Percentiles rank a stretch among this genome's conserved stretches.
phyloP scores from a whole-genome alignment of 2,329 filamentous ascomycete species.

The Nigrograna mackinnonii region DNA sequence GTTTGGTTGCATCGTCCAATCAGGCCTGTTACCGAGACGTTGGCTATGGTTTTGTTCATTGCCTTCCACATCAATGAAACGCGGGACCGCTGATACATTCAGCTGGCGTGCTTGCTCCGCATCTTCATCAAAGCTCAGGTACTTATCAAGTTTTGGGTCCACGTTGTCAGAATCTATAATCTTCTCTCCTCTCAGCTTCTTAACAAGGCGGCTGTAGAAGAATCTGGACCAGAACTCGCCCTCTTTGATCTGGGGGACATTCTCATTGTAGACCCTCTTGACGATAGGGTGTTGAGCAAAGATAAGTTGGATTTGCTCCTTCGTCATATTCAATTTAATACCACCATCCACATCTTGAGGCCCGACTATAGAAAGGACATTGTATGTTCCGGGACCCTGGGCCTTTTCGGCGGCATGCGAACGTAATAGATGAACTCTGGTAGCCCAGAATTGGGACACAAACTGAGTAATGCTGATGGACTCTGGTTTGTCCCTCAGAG shows the following conservation, averaged over 20 bases:
- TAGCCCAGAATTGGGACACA: conserved; percentile 93
- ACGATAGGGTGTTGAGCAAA: conserved; percentile 92
- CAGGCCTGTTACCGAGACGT: conserved; percentile 81
- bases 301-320: conserved; percentile 91
- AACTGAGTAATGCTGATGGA: conserved; percentile 80
- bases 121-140: conserved; percentile 73
- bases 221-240: conserved; percentile 91
- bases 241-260: conserved; percentile 75
- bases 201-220: conserved; percentile 87
- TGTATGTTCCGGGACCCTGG: conserved; percentile 88
- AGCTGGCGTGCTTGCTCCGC: conserved; percentile 47
- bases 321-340: conserved; percentile 79
- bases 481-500: conserved; percentile 79
- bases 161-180: conserved; percentile 75
- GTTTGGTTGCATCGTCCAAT: conserved; percentile 84
- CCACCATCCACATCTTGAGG: conserved; percentile 70
- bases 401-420: conserved; percentile 87
- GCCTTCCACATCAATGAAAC: conserved; percentile 88
- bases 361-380: conserved; percentile 89
- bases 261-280: conserved; percentile 88
- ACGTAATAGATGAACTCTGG: conserved; percentile 80
- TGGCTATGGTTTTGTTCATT: conserved; percentile 96
- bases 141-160: conserved; percentile 83
- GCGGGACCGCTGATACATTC: conserved; percentile 70
- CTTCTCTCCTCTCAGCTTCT: conserved; percentile 88